Base-by-base conservation (phyloP, 768 basidiomycete genomes). In the Mrakia frigida region DNA sequence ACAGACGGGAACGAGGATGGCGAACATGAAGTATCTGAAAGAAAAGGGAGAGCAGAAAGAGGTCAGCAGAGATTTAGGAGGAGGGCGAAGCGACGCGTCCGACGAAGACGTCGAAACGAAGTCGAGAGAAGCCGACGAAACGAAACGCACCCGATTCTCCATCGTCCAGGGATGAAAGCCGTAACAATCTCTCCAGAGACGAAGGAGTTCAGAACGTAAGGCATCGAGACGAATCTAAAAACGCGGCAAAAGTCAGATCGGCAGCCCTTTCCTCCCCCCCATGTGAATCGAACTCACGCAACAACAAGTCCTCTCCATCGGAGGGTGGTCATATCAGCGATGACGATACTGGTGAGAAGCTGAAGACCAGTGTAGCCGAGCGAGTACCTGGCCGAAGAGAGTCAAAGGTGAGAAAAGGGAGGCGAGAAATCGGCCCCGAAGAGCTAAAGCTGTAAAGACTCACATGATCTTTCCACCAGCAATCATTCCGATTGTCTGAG, bases 261-360 rank as follows among this genome's bases (percentile, higher is more conserved):
- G n/a, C 23, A 2, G 53, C 16, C 23, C 53, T 25, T 53, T 23
- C 6, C n/a, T 3, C 4, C 16, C 3, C 23, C 53, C 23, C 23
- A 53, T n/a, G n/a, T n/a, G 23, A n/a, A 3, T 6, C 1, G 23
- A n/a, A 53, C 53, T 53, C 53, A 53, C 53, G 74, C 73, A 0
- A 74, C 77, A 11, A 65, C 72, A 33, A 84, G 80, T n/a, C 80
- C 84, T 73, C 85, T 80, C 82, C 82, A 86, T 52, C 83, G 79
- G 2, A 86, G 79, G 41, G 81, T 83, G 52, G 85, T 85, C 80
- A 84, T 83, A 75, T 86, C 85, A 63, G 84, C 84, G 60, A 85
- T 78, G 53, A 74, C 39, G 68, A 77, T 61, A 18, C 68, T 43
- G 10, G 67, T 74, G 28, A 74, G 46, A 43, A 76, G 37, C 56